phyloP scores from a whole-genome alignment of 2,329 filamentous ascomycete genomes.

The Colletotrichum liriopes region DNA sequence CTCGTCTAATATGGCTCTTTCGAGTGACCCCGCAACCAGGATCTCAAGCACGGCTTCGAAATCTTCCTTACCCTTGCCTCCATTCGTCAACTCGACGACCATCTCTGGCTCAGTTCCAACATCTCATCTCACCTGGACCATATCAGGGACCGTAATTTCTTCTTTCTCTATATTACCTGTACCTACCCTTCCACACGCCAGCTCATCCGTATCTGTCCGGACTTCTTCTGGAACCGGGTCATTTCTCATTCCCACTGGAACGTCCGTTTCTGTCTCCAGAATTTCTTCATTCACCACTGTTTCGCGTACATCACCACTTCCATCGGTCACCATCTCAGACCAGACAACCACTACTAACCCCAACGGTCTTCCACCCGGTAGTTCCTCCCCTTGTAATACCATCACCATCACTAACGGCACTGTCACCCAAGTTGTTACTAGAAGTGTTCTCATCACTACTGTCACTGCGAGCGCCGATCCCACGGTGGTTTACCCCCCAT shows the following conservation, averaged over 20 bases:
- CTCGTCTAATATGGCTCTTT: neutral
- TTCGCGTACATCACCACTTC: neutral
- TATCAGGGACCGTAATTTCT: slow-evolving; percentile 18
- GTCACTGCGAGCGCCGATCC: slow-evolving; percentile 18
- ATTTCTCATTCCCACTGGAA: neutral
- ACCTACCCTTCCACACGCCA: slow-evolving; percentile 5
- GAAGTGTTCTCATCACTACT: slow-evolving; percentile 23
- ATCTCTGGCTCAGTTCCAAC: slow-evolving; percentile 1
- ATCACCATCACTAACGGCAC: slow-evolving; percentile 41
- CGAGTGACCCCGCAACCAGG: neutral
- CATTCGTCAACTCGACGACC: slow-evolving; percentile 29
- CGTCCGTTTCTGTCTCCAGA: neutral
- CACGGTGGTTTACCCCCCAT: slow-evolving; percentile 3
- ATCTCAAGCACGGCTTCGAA: neutral
- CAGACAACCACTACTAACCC: slow-evolving; percentile 7
- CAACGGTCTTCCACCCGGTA: neutral
- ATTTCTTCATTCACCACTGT: neutral
- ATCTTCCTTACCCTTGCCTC: neutral
- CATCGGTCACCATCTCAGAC: neutral
- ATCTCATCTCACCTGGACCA: slow-evolving; percentile 8
- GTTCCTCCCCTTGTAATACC: slow-evolving; percentile 28
- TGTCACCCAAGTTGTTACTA: slow-evolving; percentile 37
- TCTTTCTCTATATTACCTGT: slow-evolving; percentile 27
- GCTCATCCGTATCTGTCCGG: neutral
- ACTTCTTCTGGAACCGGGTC: neutral